Conservation (phyloP, 164 flowering plant species). For the Aristolochia californica region DNA sequence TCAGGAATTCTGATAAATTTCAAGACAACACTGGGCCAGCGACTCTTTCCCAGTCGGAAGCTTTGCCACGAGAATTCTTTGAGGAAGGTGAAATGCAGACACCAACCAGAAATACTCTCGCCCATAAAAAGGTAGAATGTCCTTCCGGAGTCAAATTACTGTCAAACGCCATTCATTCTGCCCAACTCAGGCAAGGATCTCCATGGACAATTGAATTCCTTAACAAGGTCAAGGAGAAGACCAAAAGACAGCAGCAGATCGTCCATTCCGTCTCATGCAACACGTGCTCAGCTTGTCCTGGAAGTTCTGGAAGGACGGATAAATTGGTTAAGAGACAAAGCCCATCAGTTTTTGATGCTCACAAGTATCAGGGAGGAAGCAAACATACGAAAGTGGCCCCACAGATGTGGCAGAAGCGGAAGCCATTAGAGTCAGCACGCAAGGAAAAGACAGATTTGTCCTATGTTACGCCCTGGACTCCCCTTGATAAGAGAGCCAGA, state of each 20-base stretch:
- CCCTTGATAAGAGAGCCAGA: conserved; percentile 69
- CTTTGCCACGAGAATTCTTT: conserved; percentile 7
- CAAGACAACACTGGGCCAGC: not conserved
- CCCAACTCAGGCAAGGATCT: conserved; percentile 40
- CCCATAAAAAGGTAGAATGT: conserved; percentile 16
- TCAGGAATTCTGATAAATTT: not conserved
- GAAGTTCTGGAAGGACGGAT: conserved; percentile 20
- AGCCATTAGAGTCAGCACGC: conserved; percentile 23
- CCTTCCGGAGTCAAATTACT: conserved; percentile 35
- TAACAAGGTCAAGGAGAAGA: conserved; percentile 70
- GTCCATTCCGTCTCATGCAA: conserved; percentile 36
- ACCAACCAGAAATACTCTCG: conserved; percentile 16
- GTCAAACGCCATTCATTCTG: conserved; percentile 40
- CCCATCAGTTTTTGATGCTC: conserved; percentile 69
- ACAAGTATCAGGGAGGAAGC: conserved; percentile 59
- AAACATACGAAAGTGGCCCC: conserved; percentile 25
- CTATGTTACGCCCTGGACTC: conserved; percentile 42
- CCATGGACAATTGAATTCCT: conserved; percentile 91
- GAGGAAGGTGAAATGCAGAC: conserved; percentile 16
- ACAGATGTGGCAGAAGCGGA: conserved; percentile 35
- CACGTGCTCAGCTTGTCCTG: conserved; percentile 20
- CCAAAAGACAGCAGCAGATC: conserved; percentile 39
- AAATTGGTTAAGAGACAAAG: conserved; percentile 55
- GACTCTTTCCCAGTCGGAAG: conserved; percentile 4
- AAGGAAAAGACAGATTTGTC: conserved; percentile 24